Base-by-base conservation (phyloP, 495 filamentous ascomycete genomes). In the Aspergillus wentii region DNA sequence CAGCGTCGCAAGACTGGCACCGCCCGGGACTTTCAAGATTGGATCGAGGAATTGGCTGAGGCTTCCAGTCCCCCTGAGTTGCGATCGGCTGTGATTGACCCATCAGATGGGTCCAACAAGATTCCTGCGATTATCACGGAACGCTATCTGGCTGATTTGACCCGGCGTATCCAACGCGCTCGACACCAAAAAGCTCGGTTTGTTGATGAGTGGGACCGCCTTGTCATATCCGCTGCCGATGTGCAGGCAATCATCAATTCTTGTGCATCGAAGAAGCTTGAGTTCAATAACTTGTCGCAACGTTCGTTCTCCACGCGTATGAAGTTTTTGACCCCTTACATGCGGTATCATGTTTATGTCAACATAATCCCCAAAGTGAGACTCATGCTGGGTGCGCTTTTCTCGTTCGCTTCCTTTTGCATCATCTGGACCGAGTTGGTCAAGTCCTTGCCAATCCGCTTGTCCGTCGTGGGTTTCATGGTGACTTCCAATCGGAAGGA, bases 391-490 rank as follows among this genome's bases (percentile, higher is more conserved):
- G 86, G 80, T 8, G 66, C 59, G 4, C 43, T 90, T 46, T 74
- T 91, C 42, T 65, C 82, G 0, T 51, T 84, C 2, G 89, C 86
- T 3, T 96, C 91, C 3, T 61, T 77, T 25, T 86, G 80, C 46
- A 82, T 98, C 40, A 70, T 97, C 43, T 95, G 88, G 86, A 94
- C 89, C 4, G 92, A 98, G 65, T 52, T 95, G 37, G 75, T 92
- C 62, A 91, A 91, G 51, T 76, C 78, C 5, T 61, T 83, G 31
- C 75, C 83, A 10, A 86, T 87, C 1, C 73, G 79, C 11, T 62
- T 91, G 31, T 95, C 89, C 2, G 70, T 94, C 34, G 84, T 98
- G 52, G 81, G 83, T 33, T 75, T 91, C 38, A 94, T 85, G 2
- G 79, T 98, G 9, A 75, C 94, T 14, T 88, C 92, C 32, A 82